Percentiles rank a stretch among this genome's conserved stretches.
These are phyloP conservation scores for Ascoidea asiatica DNA, from an alignment of 805 yeast species.

Conservation along the genomic window DNA sequence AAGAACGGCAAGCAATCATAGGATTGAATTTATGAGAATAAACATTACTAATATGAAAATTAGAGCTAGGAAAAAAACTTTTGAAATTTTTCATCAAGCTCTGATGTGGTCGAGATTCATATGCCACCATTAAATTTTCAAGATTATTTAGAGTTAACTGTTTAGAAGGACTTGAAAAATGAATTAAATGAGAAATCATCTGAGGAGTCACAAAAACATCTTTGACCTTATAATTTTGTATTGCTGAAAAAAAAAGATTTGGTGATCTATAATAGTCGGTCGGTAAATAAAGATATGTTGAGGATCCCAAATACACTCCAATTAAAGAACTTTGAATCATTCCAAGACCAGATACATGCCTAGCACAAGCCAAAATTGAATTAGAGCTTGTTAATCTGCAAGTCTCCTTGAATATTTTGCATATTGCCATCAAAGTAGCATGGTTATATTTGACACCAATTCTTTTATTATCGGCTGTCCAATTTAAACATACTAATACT, in stretches of 20 bases:
- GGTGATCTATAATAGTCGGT: conserved; percentile 69
- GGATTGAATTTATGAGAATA: conserved; percentile 76
- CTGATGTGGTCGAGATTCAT: conserved; percentile 59
- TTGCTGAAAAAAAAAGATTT: conserved; percentile 47
- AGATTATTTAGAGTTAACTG: conserved; percentile 49
- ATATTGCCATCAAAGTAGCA: conserved; percentile 53
- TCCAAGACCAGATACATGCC: conserved; percentile 78
- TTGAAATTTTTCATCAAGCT: conserved; percentile 44
- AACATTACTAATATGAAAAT: conserved; percentile 60
- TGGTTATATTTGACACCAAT: conserved; percentile 42
- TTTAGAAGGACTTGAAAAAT: conserved; percentile 37
- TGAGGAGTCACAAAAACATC: conserved; percentile 78
- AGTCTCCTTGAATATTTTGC: conserved; percentile 85
- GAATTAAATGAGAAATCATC: conserved; percentile 65
- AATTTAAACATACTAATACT: conserved; percentile 54
- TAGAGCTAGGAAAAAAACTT: conserved; percentile 47
- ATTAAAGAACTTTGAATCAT: conserved; percentile 73
- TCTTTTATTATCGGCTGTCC: conserved; percentile 59
- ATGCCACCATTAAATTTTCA: conserved; percentile 75
- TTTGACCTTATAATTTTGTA: conserved; percentile 68
- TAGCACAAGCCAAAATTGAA: conserved; percentile 75
- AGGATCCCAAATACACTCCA: conserved; percentile 78
- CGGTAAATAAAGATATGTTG: conserved; percentile 72
- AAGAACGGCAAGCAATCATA: conserved; percentile 71
- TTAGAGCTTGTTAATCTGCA: conserved; percentile 64